phyloP scores from a whole-genome alignment of 768 basidiomycete species.

The Ramaria sp. region DNA sequence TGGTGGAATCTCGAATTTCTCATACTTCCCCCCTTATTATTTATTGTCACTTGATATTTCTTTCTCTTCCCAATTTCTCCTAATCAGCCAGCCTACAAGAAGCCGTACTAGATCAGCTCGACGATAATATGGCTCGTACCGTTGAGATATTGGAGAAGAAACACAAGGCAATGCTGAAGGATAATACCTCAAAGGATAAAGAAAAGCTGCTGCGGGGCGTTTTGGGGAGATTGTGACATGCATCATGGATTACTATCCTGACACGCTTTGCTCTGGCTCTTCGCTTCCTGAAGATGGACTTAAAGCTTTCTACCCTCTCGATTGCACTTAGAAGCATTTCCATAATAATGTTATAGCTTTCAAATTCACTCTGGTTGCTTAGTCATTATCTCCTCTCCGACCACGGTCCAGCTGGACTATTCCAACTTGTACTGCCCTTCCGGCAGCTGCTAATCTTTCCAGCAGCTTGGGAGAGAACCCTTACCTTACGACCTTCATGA shows the following conservation, averaged over 20 bases:
- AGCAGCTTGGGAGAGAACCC: not conserved
- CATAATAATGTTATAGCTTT: no score
- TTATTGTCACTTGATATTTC: not conserved
- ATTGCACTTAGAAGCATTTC: no score
- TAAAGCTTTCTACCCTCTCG: no score
- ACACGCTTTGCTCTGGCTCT: no score
- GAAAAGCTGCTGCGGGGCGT: slow-evolving; percentile 6
- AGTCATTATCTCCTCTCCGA: not conserved
- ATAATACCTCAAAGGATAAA: slow-evolving; percentile 1
- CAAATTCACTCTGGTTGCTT: no score
- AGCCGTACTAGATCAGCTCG: slow-evolving; percentile 4
- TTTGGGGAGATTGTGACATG: slow-evolving; percentile 2
- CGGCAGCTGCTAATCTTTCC: not conserved
- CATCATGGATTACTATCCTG: no score
- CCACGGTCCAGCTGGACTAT: not conserved
- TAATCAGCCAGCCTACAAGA: not conserved
- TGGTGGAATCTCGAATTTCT: not conserved
- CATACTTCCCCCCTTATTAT: not conserved
- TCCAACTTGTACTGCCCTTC: no score
- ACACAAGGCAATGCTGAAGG: slow-evolving; percentile 2
- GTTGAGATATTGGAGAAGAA: slow-evolving; percentile 3
- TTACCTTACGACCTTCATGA: not conserved
- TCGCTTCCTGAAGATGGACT: no score
- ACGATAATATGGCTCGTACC: not conserved
- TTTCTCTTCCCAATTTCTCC: not conserved